phyloP scores from a whole-genome alignment of 208 protist genomes.

The Acanthamoeba sp. region DNA sequence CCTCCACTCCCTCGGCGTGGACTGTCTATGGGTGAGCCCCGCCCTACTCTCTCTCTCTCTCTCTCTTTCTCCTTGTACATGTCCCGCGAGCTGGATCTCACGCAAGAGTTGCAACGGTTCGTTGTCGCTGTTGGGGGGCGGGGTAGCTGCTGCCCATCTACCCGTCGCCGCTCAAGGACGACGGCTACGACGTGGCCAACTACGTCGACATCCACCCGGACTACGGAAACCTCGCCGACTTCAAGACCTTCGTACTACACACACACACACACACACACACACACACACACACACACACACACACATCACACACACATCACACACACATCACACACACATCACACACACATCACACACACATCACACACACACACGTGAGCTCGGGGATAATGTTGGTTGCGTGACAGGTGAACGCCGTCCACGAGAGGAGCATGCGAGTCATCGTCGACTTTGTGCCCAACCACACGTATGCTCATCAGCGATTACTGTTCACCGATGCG shows the following conservation, averaged over 20 bases:
- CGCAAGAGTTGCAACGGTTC: not conserved
- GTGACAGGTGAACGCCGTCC: constrained; percentile 40
- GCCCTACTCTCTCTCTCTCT: not conserved
- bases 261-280: no score
- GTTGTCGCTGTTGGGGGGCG: no score
- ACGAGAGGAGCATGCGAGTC: constrained; percentile 81
- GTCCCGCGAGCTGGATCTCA: no score
- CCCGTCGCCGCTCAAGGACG: constrained; percentile 85
- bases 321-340: not conserved
- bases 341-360: not conserved
- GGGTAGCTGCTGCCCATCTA: constrained; percentile 85
- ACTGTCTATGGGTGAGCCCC: constrained; percentile 83
- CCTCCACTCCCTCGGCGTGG: constrained; percentile 85
- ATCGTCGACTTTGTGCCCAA: constrained; percentile 89
- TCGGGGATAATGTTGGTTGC: constrained; percentile 67
- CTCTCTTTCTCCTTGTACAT: no score
- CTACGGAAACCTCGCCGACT: constrained; percentile 87
- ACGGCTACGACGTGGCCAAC: constrained; percentile 89
- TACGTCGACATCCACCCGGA: constrained; percentile 87
- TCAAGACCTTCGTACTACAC: constrained; percentile 80
- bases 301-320: constrained; percentile 73
- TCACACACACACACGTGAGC: no score
- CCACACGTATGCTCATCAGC: constrained; percentile 72
- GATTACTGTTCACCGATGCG: no score
- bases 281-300: not conserved